Base-by-base conservation (phyloP, 202 grass and related monocot genomes). In the Elaeis oleifera region DNA sequence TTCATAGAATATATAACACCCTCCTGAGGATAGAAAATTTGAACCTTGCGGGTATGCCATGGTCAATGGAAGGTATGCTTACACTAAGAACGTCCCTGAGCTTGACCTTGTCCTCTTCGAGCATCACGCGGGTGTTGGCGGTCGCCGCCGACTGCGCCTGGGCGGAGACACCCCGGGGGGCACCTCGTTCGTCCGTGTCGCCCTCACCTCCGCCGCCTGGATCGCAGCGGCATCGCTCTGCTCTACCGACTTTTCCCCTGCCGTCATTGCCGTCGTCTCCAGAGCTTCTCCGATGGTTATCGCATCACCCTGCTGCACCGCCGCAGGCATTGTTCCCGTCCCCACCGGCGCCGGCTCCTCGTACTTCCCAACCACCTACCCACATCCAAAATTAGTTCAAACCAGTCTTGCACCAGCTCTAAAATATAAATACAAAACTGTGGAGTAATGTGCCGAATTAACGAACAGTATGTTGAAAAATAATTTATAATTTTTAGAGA, bases 211-310 rank as follows among this genome's bases (percentile, higher is more conserved):
- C 1, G 79, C 78, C 6, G 63, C 86, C 16, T 67, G 58, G 51
- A 89, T 81, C 1, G 75, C 81, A 1, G 61, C 76, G 1, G 76
- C 79, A 50, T 85, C 79, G 58, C 82, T 86, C 3, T 25, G 11
- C 6, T 72, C 73, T 24, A 83, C 65, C 2, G 87, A 29, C 69
- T 75, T 49, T 17, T 75, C 49, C 0, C 79, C 79, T 0, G 66
- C 70, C 25, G 78, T 75, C 31, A 51, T 50, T 9, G 24, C 65
- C 4, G 82, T 25, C 16, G 62, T 74, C 67, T 76, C 80, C 19
- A 81, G 71, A 23, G 80, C 88, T 49, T 81, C 74, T 14, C 76
- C 79, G 54, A 85, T 85, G 11, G 82, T 83, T 25, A 90, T 66
- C 59, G 74, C 80, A 3, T 63, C 48, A 17, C 22, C 49, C 11